phyloP scores from a whole-genome alignment of 805 yeast species.

The Brettanomyces sp. region DNA sequence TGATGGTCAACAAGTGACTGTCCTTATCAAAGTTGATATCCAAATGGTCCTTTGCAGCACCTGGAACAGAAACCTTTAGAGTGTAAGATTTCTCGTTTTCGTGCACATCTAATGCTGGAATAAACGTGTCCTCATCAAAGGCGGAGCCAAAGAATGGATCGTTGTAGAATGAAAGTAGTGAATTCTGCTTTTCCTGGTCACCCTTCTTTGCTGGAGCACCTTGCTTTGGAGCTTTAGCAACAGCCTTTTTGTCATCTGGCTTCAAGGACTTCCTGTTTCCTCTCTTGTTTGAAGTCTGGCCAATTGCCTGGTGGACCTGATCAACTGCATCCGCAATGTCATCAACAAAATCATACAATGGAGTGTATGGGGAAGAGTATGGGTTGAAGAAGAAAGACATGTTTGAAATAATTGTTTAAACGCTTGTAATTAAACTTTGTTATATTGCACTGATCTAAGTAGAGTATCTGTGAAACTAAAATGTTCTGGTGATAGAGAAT shows the following conservation, averaged over 20 bases:
- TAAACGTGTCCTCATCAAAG: not conserved
- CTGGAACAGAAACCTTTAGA: constrained; percentile 37
- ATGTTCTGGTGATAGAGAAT: too few species aligned
- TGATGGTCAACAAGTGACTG: constrained; percentile 30
- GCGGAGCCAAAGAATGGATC: constrained; percentile 11
- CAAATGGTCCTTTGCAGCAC: constrained; percentile 35
- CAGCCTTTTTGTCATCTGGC: constrained; percentile 12
- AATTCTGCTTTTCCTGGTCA: constrained; percentile 3
- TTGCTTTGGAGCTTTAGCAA: constrained; percentile 1
- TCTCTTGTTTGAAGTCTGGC: constrained; percentile 16
- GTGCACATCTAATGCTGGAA: constrained; percentile 35
- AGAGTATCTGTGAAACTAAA: too few species aligned
- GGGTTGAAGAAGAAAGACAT: constrained; percentile 4
- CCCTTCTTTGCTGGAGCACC: constrained; percentile 1
- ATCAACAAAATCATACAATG: constrained; percentile 36
- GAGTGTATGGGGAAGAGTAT: constrained; percentile 17
- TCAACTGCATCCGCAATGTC: constrained; percentile 33
- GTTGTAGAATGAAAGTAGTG: constrained; percentile 19
- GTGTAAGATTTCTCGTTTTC: constrained; percentile 34
- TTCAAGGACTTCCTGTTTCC: not conserved
- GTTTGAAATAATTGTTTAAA: not conserved
- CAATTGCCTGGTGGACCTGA: constrained; percentile 27
- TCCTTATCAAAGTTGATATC: constrained; percentile 38
- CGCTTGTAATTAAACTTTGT: too few species aligned
- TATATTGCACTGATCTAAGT: too few species aligned